phyloP scores from a whole-genome alignment of 345 rosid species.

The Turnera subulata region DNA sequence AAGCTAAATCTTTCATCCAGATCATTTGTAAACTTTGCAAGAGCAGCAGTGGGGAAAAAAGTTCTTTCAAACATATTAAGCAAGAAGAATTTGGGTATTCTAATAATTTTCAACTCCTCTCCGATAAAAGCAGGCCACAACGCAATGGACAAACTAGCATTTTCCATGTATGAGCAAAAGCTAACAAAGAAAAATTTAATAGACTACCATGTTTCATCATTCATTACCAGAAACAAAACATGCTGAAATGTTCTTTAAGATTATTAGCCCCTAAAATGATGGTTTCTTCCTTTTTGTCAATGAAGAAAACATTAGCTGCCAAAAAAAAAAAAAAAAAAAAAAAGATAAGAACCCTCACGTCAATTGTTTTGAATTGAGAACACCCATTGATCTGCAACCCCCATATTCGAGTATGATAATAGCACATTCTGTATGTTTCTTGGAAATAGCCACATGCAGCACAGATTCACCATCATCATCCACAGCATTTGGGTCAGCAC shows the following conservation, averaged over 20 bases:
- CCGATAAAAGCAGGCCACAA: too few species aligned
- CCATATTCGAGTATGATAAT: conserved; percentile 84
- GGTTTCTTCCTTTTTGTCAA: neutral
- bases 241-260: too few species aligned
- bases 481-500: conserved; percentile 96
- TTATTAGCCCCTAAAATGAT: too few species aligned
- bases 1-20: neutral
- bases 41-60: neutral
- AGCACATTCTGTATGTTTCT: conserved; percentile 91
- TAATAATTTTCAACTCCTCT: too few species aligned
- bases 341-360: conserved; percentile 50
- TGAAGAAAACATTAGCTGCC: neutral
- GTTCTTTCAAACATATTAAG: too few species aligned
- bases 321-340: too few species aligned
- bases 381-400: conserved; percentile 82
- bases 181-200: neutral
- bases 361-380: conserved; percentile 64
- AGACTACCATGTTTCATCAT: neutral
- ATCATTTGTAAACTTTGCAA: neutral
- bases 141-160: too few species aligned
- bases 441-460: conserved; percentile 82
- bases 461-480: conserved; percentile 99
- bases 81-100: too few species aligned
- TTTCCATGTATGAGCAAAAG: too few species aligned
- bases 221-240: too few species aligned